phyloP scores from a whole-genome alignment of 306 rosid species.

The Gastrolobium bilobum region DNA sequence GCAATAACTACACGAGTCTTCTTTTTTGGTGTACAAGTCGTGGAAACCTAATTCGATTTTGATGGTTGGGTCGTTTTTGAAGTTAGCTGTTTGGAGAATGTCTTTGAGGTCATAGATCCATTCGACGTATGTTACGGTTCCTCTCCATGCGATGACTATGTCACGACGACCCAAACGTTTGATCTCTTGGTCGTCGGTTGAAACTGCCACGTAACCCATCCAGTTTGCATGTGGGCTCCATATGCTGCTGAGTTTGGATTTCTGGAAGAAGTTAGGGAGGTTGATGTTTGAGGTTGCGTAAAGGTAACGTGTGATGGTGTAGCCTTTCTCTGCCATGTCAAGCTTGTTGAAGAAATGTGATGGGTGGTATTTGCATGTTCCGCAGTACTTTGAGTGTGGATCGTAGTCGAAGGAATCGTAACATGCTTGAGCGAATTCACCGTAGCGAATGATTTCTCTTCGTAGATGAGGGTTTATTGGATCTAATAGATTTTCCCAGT shows the following conservation, averaged over 20 bases:
- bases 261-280: constrained; percentile 80
- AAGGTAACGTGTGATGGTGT: constrained; percentile 68
- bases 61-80: constrained; percentile 50
- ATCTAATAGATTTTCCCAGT: constrained; percentile 70
- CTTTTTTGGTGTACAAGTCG: constrained; percentile 74
- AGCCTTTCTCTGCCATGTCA: constrained; percentile 48
- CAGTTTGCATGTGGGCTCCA: constrained; percentile 86
- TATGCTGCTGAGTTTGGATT: constrained; percentile 54
- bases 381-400: constrained; percentile 76
- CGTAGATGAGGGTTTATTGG: constrained; percentile 70
- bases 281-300: constrained; percentile 83
- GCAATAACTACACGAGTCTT: constrained; percentile 58
- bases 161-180: constrained; percentile 71
- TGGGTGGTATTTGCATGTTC: constrained; percentile 71
- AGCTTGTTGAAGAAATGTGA: constrained; percentile 63
- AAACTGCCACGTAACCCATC: constrained; percentile 77
- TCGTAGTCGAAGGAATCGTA: constrained; percentile 81
- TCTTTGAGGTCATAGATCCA: constrained; percentile 79
- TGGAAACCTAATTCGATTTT: constrained; percentile 76
- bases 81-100: constrained; percentile 53
- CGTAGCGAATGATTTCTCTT: constrained; percentile 68
- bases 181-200: constrained; percentile 50
- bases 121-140: constrained; percentile 78
- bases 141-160: constrained; percentile 73
- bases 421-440: constrained; percentile 70